These are phyloP conservation scores for Helichrysum umbraculigerum DNA, from an alignment of 129 eudicot genomes.

Conservation along the genomic window DNA sequence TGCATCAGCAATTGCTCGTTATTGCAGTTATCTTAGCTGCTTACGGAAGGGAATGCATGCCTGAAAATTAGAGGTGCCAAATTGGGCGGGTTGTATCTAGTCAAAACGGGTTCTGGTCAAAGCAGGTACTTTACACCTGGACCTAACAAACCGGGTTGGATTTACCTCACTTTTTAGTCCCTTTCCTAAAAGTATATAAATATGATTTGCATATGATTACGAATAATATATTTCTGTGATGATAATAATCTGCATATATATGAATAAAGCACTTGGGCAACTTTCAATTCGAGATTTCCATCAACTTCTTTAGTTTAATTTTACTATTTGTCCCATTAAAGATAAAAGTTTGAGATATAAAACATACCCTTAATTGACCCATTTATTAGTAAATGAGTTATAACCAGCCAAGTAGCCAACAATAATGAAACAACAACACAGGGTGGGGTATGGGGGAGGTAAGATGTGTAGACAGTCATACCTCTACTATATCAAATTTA, in stretches of 20 bases:
- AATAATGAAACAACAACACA: no score
- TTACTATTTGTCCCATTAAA: not conserved
- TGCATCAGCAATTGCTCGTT: not conserved
- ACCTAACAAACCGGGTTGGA: not conserved
- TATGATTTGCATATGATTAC: not conserved
- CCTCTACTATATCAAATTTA: not conserved
- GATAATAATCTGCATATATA: not conserved
- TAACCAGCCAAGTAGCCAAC: no score
- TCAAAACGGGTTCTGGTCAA: not conserved
- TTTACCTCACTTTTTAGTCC: not conserved
- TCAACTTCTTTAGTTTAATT: not conserved
- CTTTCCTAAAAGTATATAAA: not conserved
- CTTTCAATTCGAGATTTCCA: no score
- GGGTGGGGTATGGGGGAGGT: no score
- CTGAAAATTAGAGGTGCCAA: not conserved
- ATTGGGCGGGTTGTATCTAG: not conserved
- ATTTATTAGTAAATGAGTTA: no score
- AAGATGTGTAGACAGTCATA: no score
- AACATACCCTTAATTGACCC: not conserved
- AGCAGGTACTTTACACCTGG: not conserved
- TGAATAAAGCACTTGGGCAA: not conserved
- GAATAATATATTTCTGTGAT: not conserved
- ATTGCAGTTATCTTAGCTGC: not conserved
- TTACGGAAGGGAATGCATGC: not conserved
- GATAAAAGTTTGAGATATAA: not conserved